Base-by-base conservation (phyloP, 2,329 filamentous ascomycete species). In the Xylariaceae sp. region DNA sequence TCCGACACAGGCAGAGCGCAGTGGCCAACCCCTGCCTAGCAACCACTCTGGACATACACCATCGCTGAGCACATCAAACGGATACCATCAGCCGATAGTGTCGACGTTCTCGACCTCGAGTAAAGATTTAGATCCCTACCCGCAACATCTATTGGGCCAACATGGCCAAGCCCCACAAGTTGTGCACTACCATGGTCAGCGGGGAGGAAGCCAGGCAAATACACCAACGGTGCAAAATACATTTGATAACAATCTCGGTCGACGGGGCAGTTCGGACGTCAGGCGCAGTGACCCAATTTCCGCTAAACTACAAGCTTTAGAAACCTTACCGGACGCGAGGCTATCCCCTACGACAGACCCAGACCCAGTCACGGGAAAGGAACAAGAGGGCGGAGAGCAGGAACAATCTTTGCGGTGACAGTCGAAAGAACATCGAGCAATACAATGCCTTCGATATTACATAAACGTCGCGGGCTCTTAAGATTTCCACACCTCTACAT, bases 101-200 rank as follows among this genome's bases (percentile, higher is more conserved):
- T 87, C 84, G 42, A 85, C 82, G 19, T 87, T 87, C 63, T 87
- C 84, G 34, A 87, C 84, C 1, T 87, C 84, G 9, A 86, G 83
- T 70, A 85, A 84, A 67, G 84, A 87, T 65, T 71, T 87, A 30
- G 81, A 87, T 62, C 84, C 80, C 0, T 87, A 87, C 63, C 84
- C 84, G 5, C 85, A 83, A 26, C 81, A 86, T 61, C 75, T 85
- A 47, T 71, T 86, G 5, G 83, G 83, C 2, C 80, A 84, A 60
- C 79, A 79, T 37, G 83, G 83, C 15, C 83, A 86, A 66, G 74
- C 78, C 15, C 83, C 83, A 9, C 83, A 86, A 64, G 83, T 86
- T 2, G 75, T 86, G 29, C 83, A 86, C 62, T 86, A 86, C 61
- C 83, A 86, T 58, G 83, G 83, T 5, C 83, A 86, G 66, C 74